These are phyloP conservation scores for Solanum hybrid DNA, from an alignment of 305 asterid genomes.

Conservation along the genomic window DNA sequence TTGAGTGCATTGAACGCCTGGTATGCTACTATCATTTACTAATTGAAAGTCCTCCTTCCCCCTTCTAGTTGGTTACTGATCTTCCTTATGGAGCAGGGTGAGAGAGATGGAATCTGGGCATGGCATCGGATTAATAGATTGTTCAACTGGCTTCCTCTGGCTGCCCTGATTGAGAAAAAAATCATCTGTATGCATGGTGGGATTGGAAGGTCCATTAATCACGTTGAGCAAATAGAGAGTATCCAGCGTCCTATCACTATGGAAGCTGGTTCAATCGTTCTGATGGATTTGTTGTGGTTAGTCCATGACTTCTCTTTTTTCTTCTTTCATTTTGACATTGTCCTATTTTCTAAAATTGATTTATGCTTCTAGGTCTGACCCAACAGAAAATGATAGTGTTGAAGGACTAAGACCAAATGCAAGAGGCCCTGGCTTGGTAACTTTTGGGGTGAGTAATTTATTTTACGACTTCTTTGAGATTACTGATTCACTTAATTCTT, in stretches of 20 bases:
- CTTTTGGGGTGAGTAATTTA: slow-evolving; percentile 84
- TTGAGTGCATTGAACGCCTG: slow-evolving; percentile 51
- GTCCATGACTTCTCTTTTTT: slow-evolving; percentile 16
- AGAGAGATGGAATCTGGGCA: slow-evolving; percentile 99
- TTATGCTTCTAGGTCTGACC: slow-evolving; percentile 81
- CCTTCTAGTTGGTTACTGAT: background rate
- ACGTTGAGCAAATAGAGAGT: slow-evolving; percentile 87
- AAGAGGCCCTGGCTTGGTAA: slow-evolving; percentile 98
- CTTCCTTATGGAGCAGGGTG: slow-evolving; percentile 55
- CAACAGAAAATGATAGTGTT: slow-evolving; percentile 98
- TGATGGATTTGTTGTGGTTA: slow-evolving; percentile 96
- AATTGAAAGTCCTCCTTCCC: background rate
- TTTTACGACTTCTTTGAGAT: background rate
- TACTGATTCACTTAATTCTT: background rate
- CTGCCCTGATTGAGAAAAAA: slow-evolving; percentile 94
- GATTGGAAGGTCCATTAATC: slow-evolving; percentile 97
- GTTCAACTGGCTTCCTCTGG: slow-evolving; percentile 98
- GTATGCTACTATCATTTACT: slow-evolving; percentile 10
- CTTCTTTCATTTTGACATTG: background rate
- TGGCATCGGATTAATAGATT: slow-evolving; percentile 97
- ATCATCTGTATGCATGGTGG: slow-evolving; percentile 99
- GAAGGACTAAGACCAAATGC: slow-evolving; percentile 99
- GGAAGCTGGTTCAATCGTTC: slow-evolving; percentile 97
- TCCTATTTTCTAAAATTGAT: slow-evolving; percentile 3
- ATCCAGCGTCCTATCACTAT: slow-evolving; percentile 97